These are phyloP conservation scores for Macrolepiota albuminosa DNA, from an alignment of 768 basidiomycete genomes.

Conservation along the genomic window DNA sequence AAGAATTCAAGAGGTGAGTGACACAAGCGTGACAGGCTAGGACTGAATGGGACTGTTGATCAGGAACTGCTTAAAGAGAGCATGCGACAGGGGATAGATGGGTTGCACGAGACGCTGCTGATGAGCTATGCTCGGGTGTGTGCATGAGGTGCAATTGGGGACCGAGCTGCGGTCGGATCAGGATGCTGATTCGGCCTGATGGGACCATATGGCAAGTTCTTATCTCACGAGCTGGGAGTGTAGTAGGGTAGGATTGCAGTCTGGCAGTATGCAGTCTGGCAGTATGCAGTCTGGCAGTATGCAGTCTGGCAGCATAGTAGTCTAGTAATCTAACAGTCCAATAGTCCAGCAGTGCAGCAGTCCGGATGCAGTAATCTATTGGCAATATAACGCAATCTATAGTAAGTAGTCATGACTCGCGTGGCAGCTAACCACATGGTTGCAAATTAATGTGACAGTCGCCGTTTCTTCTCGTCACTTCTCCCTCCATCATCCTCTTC, in stretches of 20 bases:
- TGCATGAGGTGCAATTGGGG: slow-evolving; percentile 19
- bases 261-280: too few species aligned
- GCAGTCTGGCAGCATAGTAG: too few species aligned
- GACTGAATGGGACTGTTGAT: slow-evolving; percentile 6
- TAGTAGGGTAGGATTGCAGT: too few species aligned
- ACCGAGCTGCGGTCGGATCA: slow-evolving; percentile 28
- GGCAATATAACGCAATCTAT: too few species aligned
- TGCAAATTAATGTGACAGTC: slow-evolving; percentile 16
- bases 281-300: too few species aligned
- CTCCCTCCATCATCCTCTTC: neutral
- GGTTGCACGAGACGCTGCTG: slow-evolving; percentile 44
- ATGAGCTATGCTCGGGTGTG: slow-evolving; percentile 35
- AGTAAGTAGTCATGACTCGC: neutral
- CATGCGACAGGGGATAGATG: slow-evolving; percentile 34
- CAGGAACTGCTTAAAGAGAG: slow-evolving; percentile 44
- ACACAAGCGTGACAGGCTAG: neutral
- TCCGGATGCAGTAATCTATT: too few species aligned
- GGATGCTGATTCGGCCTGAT: slow-evolving; percentile 16
- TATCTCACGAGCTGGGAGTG: slow-evolving; percentile 34
- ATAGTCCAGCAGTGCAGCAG: too few species aligned
- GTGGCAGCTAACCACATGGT: slow-evolving; percentile 11
- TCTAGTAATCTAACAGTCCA: too few species aligned
- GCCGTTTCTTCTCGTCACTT: slow-evolving; percentile 19
- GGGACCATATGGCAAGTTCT: slow-evolving; percentile 31
- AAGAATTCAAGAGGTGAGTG: slow-evolving; percentile 30